A percentile compares a stretch with the other conserved stretches of the same genome.
Conservation (phyloP, 805 yeast genomes). For the Zygoascus flipseniorum region DNA sequence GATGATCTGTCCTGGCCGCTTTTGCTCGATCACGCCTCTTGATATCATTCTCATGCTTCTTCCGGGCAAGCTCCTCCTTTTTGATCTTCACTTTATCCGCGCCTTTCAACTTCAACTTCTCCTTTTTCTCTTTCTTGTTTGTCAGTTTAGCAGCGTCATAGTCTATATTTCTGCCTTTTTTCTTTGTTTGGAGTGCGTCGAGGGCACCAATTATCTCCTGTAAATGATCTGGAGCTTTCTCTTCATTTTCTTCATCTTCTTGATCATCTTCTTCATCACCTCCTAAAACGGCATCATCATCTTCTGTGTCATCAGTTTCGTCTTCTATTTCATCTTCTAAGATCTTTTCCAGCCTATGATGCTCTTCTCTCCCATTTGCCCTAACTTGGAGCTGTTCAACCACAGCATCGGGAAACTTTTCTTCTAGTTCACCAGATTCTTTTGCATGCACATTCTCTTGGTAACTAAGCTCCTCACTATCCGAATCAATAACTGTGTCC, state of each 20-base stretch:
- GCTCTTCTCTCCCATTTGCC: not conserved
- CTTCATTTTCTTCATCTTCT: slow-evolving; percentile 17
- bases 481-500: slow-evolving; percentile 19
- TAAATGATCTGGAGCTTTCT: slow-evolving; percentile 7
- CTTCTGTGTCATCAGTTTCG: slow-evolving; percentile 1
- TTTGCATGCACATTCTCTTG: slow-evolving; percentile 14
- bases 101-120: slow-evolving; percentile 41
- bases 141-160: slow-evolving; percentile 73
- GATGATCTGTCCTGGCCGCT: slow-evolving; percentile 35
- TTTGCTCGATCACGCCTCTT: slow-evolving; percentile 30
- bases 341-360: not conserved
- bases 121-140: slow-evolving; percentile 26
- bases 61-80: slow-evolving; percentile 29
- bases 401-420: not conserved
- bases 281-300: not conserved
- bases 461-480: slow-evolving; percentile 12
- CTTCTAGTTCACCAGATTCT: slow-evolving; percentile 1
- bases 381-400: not conserved
- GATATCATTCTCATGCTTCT: slow-evolving; percentile 31
- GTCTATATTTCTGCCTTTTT: slow-evolving; percentile 42
- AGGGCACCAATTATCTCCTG: slow-evolving; percentile 24
- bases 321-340: slow-evolving; percentile 2
- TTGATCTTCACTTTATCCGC: slow-evolving; percentile 31
- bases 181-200: slow-evolving; percentile 13
- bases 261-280: slow-evolving; percentile 6